Evolutionary conservation across 768 basidiomycete genomes (phyloP), one percentile per base, ranked within the genome.

Genomic region (Tulasnella sp.): DNA sequence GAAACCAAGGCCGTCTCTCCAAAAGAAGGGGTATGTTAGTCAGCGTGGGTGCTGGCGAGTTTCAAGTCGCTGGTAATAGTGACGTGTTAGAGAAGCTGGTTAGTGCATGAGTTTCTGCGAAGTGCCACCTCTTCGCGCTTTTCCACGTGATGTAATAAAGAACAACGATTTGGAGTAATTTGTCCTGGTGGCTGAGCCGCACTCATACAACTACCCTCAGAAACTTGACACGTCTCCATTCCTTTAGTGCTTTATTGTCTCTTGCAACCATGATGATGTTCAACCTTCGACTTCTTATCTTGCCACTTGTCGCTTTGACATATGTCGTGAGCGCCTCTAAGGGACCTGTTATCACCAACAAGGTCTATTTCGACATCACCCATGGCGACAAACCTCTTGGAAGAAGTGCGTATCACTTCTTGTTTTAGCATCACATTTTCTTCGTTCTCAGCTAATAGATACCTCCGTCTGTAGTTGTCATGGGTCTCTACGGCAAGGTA

Each of bases 351-450:
- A 81, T 98, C 60, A 95, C 93, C 40, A 71, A 85, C 75, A 89
- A 83, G 68, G 82, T 95, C 58, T 95, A 79, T 72, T 95, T 96
- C 63, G 91, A 95, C 66, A 81, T 96, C 53, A 80, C 83, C 60
- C 92, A 95, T 67, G 93, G 93, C 25, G 90, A 83, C 66, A 72
- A 83, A 66, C 72, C 79, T 44, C 45, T 96, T 37, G 93, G 93
- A 48, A 76, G 92, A 56, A 71, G 89, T 88, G 64, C 57, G 71
- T 68, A 37, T 56, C 55, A 47, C 35, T 15, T 16, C 12, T n/a
- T 32, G 5, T 12, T 37, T 9, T 27, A 5, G 16, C 20, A n/a
- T 29, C n/a, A 5, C 10, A 5, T 29, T 22, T 42, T 25, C 39
- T 19, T 20, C 31, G 15, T 25, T 54, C 31, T 20, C 24, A 15